phyloP scores from a whole-genome alignment of 495 filamentous ascomycete genomes.

The Podospora comata region DNA sequence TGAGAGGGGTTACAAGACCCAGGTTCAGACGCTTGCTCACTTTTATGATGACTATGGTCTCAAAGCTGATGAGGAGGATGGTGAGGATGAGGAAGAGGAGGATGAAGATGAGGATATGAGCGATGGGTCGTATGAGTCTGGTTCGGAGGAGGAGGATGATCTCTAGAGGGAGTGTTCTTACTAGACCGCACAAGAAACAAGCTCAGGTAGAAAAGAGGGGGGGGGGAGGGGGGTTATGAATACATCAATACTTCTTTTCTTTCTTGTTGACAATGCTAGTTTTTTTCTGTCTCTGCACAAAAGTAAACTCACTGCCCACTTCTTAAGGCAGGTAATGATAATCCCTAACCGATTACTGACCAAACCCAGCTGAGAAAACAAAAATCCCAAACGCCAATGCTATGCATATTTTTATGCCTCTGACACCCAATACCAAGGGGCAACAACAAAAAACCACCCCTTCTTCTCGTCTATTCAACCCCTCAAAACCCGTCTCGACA shows the following conservation, averaged over 20 bases:
- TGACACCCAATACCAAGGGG: neutral
- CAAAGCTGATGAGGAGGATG: conserved; percentile 64
- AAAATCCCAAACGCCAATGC: neutral
- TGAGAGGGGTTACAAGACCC: conserved; percentile 70
- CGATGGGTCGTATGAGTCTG: conserved; percentile 31
- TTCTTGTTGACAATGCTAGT: neutral
- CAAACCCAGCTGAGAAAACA: neutral
- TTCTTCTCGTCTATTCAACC: neutral
- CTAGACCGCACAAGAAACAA: neutral
- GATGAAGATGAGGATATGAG: conserved; percentile 43
- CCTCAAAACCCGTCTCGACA: neutral
- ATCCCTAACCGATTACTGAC: neutral
- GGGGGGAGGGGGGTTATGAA: neutral
- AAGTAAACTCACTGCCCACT: neutral
- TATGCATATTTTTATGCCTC: neutral
- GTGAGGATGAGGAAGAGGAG: conserved; percentile 62
- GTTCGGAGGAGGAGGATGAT: conserved; percentile 27
- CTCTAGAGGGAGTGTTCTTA: neutral
- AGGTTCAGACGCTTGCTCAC: conserved; percentile 67
- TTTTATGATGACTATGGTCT: conserved; percentile 94
- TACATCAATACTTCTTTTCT: neutral
- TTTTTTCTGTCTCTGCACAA: neutral
- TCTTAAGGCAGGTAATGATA: neutral
- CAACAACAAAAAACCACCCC: neutral
- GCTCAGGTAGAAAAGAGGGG: neutral